These are phyloP conservation scores for Ascosphaera apis DNA, from an alignment of 2,329 filamentous ascomycete species.

Conservation along the genomic window DNA sequence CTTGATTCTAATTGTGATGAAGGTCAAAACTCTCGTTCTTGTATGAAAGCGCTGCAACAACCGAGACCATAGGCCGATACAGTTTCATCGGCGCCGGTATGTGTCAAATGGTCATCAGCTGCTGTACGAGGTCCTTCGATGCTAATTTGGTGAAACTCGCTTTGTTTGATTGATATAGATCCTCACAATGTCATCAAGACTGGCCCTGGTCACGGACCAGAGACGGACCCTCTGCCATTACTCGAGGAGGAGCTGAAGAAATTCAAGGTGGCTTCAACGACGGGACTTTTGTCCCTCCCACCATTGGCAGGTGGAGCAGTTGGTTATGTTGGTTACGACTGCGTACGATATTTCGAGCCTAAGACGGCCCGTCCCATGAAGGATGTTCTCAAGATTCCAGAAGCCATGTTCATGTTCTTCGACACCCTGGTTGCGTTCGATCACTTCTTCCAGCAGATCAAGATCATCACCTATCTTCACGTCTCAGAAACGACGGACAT, in stretches of 20 bases:
- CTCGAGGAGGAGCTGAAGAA: slow-evolving; percentile 62
- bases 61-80: slow-evolving; percentile 81
- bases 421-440: slow-evolving; percentile 89
- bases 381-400: slow-evolving; percentile 70
- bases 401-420: slow-evolving; percentile 92
- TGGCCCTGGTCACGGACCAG: slow-evolving; percentile 65
- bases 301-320: slow-evolving; percentile 80
- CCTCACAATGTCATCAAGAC: slow-evolving; percentile 62
- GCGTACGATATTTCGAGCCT: slow-evolving; percentile 91
- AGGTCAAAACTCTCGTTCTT: slow-evolving; percentile 67
- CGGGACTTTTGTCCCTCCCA: slow-evolving; percentile 53
- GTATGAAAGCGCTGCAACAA: slow-evolving; percentile 80
- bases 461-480: slow-evolving; percentile 75
- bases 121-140: too few species aligned
- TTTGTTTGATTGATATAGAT: too few species aligned
- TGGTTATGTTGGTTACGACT: slow-evolving; percentile 94
- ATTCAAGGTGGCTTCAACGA: slow-evolving; percentile 60
- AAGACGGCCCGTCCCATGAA: slow-evolving; percentile 78
- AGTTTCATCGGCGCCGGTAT: slow-evolving; percentile 71
- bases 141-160: too few species aligned
- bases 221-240: slow-evolving; percentile 59
- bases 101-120: too few species aligned
- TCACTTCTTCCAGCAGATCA: slow-evolving; percentile 78
- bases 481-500: slow-evolving; percentile 40
- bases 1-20: too few species aligned